A percentile compares a stretch with the other conserved stretches of the same genome.
Conservation (phyloP, 306 rosid species). For the Inga leiocalycina region DNA sequence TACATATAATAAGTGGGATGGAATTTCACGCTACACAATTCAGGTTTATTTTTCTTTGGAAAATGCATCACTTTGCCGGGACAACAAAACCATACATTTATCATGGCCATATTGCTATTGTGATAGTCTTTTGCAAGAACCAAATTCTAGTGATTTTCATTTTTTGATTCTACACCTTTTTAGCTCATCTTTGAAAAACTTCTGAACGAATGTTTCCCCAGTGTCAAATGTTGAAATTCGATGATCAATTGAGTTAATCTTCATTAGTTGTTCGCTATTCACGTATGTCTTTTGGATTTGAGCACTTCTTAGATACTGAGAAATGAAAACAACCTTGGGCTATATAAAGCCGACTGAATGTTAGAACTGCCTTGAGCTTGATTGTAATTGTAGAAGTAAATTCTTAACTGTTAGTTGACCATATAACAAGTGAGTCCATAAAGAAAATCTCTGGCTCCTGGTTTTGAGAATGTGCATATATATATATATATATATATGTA, state of each 20-base stretch:
- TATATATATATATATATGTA: too few relatives aligned
- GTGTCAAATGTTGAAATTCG: background rate
- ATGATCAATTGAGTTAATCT: background rate
- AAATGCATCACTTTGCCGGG: background rate
- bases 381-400: background rate
- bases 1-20: constrained; percentile 85
- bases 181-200: background rate
- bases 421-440: background rate
- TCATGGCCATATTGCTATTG: background rate
- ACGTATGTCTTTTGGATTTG: background rate
- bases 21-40: constrained; percentile 68
- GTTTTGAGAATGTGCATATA: background rate
- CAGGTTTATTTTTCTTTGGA: constrained; percentile 58
- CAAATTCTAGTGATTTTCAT: background rate
- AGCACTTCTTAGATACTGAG: background rate
- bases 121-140: background rate
- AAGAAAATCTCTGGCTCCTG: background rate
- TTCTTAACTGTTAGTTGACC: background rate
- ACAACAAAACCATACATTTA: background rate
- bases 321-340: background rate
- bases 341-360: background rate
- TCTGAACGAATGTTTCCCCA: background rate
- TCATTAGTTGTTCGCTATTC: background rate
- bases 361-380: background rate
- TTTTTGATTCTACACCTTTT: background rate